Evolutionary conservation across 2,329 filamentous ascomycete species (phyloP), one percentile per base, ranked within the genome.

Genomic region (Alternaria triticina): DNA sequence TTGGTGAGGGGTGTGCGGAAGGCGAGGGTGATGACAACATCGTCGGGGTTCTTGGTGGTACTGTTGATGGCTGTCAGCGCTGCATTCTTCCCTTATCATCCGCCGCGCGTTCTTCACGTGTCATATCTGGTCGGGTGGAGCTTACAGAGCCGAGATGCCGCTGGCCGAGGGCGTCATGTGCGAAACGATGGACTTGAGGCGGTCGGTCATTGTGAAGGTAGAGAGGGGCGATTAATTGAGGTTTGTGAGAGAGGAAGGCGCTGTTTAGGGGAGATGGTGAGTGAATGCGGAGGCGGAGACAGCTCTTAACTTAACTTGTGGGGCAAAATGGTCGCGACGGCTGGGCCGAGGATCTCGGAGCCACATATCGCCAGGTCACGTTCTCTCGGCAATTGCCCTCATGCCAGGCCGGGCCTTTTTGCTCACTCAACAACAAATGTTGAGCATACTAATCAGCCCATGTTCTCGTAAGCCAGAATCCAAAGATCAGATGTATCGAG

Each of bases 21-120:
- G 27, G 95, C 95, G 62, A 96, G 88, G 8, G 96, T 99, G 77
- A 98, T 97, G 79, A 99, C 96, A 58, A 99, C 87, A 84, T 99
- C 96, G 80, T 98, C 95, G 71, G 94, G 89, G 81, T 97, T 96
- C 86, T 98, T 94, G 73, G 92, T 89, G 61, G 92, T 94, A 77
- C 94, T 97, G 73, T 46, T 11, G 15, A 11, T 15, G 17, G 20
- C 55, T 62, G 61, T 71, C 57, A 61, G 62, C 56, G 22, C 60
- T 59, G 13, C 50, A 25, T 23, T 17, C 20, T 58, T 43, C 23
- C 17, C 43, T 15, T n/a, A 23, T 43, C 20, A 13, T 47, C 25
- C 6, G 25, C 11, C 23, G 25, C 36, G 44, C 50, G 5, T 15
- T 10, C 36, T 33, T 27, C 49, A 52, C 49, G 20, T 22, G 25